Evolutionary conservation across 352 stramenopile genomes (phyloP).

Genomic region (Pythium brassicae): DNA sequence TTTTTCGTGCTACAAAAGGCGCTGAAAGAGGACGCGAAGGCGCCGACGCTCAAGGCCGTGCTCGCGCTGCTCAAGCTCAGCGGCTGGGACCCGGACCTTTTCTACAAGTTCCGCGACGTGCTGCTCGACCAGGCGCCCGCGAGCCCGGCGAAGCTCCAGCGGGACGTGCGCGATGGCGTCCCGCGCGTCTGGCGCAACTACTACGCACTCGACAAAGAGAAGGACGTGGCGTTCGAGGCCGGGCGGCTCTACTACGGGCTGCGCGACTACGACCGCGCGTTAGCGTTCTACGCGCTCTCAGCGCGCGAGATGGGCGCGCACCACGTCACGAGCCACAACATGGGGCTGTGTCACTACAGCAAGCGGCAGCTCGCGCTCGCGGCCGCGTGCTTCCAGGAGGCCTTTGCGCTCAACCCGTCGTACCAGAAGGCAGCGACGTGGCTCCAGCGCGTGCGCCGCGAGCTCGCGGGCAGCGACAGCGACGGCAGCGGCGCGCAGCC

Average conservation of each 20-base stretch:
- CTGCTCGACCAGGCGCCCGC: conserved; percentile 84
- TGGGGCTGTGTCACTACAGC: conserved; percentile 93
- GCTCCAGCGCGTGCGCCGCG: conserved; percentile 73
- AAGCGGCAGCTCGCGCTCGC: conserved; percentile 68
- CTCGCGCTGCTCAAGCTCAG: conserved; percentile 90
- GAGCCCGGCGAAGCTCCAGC: conserved; percentile 54
- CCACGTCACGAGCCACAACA: conserved; percentile 95
- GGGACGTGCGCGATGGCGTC: conserved; percentile 86
- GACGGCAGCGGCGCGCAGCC: neutral
- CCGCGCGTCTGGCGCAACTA: conserved; percentile 89
- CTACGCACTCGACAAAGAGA: conserved; percentile 91
- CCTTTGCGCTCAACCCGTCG: conserved; percentile 54
- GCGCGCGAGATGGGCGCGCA: conserved; percentile 89
- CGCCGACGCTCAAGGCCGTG: conserved; percentile 82
- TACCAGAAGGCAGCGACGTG: conserved; percentile 81
- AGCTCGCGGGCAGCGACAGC: conserved; percentile 19
- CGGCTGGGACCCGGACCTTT: conserved; percentile 92
- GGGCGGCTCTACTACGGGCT: conserved; percentile 92
- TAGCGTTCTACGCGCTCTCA: conserved; percentile 88
- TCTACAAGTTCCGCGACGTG: conserved; percentile 94
- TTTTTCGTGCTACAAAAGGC: conserved; percentile 94
- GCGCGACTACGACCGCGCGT: conserved; percentile 87
- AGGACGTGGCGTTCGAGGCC: conserved; percentile 91
- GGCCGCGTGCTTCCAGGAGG: conserved; percentile 65
- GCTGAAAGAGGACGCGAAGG: conserved; percentile 77